Evolutionary conservation across 768 basidiomycete genomes (phyloP), one percentile per base, ranked within the genome.

Genomic region (Sutorius australiensis): DNA sequence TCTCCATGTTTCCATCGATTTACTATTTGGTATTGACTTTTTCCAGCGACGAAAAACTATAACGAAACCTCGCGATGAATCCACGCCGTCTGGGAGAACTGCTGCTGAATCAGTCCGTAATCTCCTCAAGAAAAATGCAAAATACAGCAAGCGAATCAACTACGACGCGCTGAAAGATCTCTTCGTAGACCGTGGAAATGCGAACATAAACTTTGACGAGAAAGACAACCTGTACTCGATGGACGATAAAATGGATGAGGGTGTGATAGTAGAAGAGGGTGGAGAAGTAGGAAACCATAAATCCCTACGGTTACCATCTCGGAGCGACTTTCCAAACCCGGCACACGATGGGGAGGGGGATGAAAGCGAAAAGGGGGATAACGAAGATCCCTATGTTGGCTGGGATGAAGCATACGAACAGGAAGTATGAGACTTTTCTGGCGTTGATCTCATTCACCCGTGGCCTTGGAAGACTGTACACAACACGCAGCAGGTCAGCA

Each of bases 131-230:
- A 91, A 92, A 72, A 92, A 88, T 57, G 79, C 84, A 21, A 88
- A 84, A 64, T 93, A 94, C 71, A 92, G 89, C 72, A 91, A 91
- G 64, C 83, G 92, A 47, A 95, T 95, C 72, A 97, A 97, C 67
- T 97, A 95, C 67, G 87, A 90, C 60, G 92, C 90, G 0, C 80
- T 95, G 48, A 87, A 89, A 59, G 81, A 82, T 51, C 77, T 95
- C 11, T 91, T 95, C 66, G 73, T 79, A 28, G 81, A 82, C 13
- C 61, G 71, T 42, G 49, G 46, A 28, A 41, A 54, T 40, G 53
- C 59, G 16, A 34, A 50, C 45, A 52, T 65, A 34, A 57, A 61
- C 24, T 45, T 63, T 7, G 81, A 78, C 53, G 78, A 75, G 38
- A 74, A 76, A 55, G 74, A 73, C 28, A 73, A 77, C 50, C 66